Base-by-base conservation (phyloP, 2,329 filamentous ascomycete genomes). In the Pseudohalonectria lignicola region DNA sequence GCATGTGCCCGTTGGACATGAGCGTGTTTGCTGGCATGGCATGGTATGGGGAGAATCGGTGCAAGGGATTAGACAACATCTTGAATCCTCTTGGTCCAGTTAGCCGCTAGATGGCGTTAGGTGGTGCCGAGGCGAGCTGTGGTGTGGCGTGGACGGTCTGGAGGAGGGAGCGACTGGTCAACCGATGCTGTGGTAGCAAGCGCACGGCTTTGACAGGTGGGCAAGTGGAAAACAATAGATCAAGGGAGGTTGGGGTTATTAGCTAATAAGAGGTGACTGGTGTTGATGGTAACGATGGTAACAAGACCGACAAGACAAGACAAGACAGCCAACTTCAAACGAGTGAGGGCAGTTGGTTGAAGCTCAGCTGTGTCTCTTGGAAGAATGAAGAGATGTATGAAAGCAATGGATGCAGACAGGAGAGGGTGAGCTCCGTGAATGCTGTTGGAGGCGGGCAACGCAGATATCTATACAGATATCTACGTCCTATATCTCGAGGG, bases 1-100 rank as follows among this genome's bases (percentile, higher is more conserved):
- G 60, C 9, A 71, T 56, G 51, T 74, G 72, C 41, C 67, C 62
- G 48, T 72, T 71, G 42, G 74, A 69, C 41, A 76, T 56, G 47
- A 76, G 64, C 43, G 67, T 66, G 48, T 64, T 68, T 39, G 71
- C 67, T 34, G 75, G 72, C 47, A 74, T 56, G 44, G 64, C 63
- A 49, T 76, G 70, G 53, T 78, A 79, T 40, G 72, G 66, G 16
- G 74, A 76, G 48, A 76, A 78, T 31, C 74, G 71, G 49, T 77
- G 74, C 28, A 78, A 66, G 40, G 74, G 75, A 50, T 78, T 79
- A 41, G 74, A 78, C 54, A 79, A 56, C 75, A 79, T 79, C 40
- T 61, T 68, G 62, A 45, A 30, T 39, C 41, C 31, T 17, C 31
- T 28, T n/a, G n/a, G n/a, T n/a, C n/a, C n/a, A n/a, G n/a, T n/a